A percentile compares a stretch with the other conserved stretches of the same genome.
Evolutionary conservation across 805 yeast species (phyloP).

Genomic region (Blastobotrys peoriensis): DNA sequence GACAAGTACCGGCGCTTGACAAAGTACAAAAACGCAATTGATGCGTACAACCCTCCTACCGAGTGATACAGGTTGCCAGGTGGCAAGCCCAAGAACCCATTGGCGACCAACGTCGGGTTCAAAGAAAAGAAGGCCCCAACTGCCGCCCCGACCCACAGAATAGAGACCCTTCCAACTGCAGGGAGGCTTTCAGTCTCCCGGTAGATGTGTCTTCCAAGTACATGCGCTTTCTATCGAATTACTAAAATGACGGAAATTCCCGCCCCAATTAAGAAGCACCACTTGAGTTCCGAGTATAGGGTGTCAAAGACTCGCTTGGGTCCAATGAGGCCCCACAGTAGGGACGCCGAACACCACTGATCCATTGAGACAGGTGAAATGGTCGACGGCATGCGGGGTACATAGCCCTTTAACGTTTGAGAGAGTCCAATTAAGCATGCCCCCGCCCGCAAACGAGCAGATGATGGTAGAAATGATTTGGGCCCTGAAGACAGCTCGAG

Average conservation of each 20-base stretch:
- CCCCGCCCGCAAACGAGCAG: conserved; percentile 28
- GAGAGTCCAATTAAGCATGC: conserved; percentile 30
- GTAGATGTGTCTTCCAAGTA: neutral
- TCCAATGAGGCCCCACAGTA: conserved; percentile 56
- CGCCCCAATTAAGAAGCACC: conserved; percentile 57
- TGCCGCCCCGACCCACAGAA: conserved; percentile 7
- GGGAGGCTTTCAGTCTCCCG: too few relatives aligned
- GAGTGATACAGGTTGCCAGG: conserved; percentile 41
- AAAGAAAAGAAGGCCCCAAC: neutral
- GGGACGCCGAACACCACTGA: conserved; percentile 42
- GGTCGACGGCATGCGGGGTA: conserved; percentile 37
- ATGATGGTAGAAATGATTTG: conserved; percentile 39
- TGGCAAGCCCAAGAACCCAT: conserved; percentile 36
- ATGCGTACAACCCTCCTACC: conserved; percentile 36
- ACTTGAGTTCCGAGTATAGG: conserved; percentile 54
- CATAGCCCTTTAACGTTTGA: conserved; percentile 31
- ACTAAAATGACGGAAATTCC: conserved; percentile 21
- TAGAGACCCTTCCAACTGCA: too few relatives aligned
- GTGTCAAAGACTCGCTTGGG: conserved; percentile 46
- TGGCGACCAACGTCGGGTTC: conserved; percentile 33
- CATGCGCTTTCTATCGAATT: neutral
- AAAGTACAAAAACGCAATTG: conserved; percentile 40
- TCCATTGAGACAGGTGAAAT: conserved; percentile 38
- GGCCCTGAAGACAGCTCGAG: conserved; percentile 35
- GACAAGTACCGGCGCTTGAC: conserved; percentile 37